Base-by-base conservation (phyloP, 2,329 filamentous ascomycete species). In the Fusarium sp. region DNA sequence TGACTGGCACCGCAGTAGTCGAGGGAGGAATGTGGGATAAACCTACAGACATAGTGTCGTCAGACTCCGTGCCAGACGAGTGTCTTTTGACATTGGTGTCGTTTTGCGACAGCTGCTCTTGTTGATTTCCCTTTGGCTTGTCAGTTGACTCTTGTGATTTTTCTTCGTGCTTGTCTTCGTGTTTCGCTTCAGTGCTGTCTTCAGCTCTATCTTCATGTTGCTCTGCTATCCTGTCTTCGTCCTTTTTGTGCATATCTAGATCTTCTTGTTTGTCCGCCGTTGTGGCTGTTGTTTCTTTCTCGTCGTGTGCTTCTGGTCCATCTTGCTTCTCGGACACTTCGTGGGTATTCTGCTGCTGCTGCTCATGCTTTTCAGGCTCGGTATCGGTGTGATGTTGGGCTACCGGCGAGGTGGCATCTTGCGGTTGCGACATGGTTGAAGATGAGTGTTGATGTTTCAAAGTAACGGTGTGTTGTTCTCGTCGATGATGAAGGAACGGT, bases 361-460 rank as follows among this genome's bases (percentile, higher is more conserved):
- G 61, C 42, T 72, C 62, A 38, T 70, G 59, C 33, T 74, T 61
- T 47, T 72, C 56, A 28, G 62, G 50, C 15, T 69, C 61, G n/a
- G 31, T 41, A 30, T 70, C 56, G 50, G 53, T 36, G 45, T 68
- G 63, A 16, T 60, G 50, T 57, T 73, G 61, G 41, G 67, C 58
- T 65, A 73, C 73, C 58, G 75, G 70, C 47, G 78, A 78, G 60
- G 74, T 74, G 66, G 67, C 70, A 55, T 81, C 78, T 64, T 78
- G 79, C 60, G 73, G 75, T 73, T 81, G 80, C 71, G 81, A 78
- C 82, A 83, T 83, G 75, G 64, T 41, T 73, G 60, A 58, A 58
- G 51, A 51, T 61, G 48, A 56, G 55, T 58, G 48, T 55, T 50
- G 48, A 53, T 54, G n/a, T 47, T 39, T 53, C 39, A 42, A 44